Evolutionary conservation across 768 basidiomycete species (phyloP), one percentile per base, ranked within the genome.

Genomic region (Artomyces pyxidatus): DNA sequence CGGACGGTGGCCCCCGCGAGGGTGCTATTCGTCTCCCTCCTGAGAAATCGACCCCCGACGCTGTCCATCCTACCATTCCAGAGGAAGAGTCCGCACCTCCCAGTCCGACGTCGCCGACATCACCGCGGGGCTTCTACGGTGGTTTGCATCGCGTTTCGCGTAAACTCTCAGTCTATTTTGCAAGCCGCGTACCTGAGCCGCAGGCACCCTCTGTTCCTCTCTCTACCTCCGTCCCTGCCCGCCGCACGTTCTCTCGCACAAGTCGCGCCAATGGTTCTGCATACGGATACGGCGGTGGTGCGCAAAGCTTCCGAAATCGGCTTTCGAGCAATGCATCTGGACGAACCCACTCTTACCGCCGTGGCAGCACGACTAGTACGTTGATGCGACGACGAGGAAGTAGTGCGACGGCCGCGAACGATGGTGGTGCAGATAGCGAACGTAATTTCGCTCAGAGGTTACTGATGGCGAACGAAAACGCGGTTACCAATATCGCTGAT

Each of bases 401-500:
- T 60, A 71, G 68, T 50, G 43, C 51, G 21, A 54, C 56, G 28
- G 52, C 48, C 3, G n/a, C 50, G 7, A 42, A 43, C 23, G 62
- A 44, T 60, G 61, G 68, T 21, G 63, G 61, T 35, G 70, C 68
- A 7, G 69, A 70, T 0, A 58, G 71, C 28, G 85, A 85, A 55
- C 74, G 91, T 44, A 91, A 88, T 58, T 91, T 97, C 56, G 85
- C 94, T 0, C 89, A 95, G 62, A 76, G 90, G 51, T 61, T 95
- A 21, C 68, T 95, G 38, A 81, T 94, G 71, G 95, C 95, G 17
- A 96, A 96, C 65, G 93, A 96, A 66, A 88, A 91, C 57, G 86
- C 90, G 11, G 92, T 93, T 4, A 94, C 90, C 49, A 91, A 85
- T 57, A 88, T 99, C 60, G 89, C 92, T 21, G 95, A 97, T 66